phyloP scores from a whole-genome alignment of 805 yeast genomes.

The Kodamaea hsintzibuensis region DNA sequence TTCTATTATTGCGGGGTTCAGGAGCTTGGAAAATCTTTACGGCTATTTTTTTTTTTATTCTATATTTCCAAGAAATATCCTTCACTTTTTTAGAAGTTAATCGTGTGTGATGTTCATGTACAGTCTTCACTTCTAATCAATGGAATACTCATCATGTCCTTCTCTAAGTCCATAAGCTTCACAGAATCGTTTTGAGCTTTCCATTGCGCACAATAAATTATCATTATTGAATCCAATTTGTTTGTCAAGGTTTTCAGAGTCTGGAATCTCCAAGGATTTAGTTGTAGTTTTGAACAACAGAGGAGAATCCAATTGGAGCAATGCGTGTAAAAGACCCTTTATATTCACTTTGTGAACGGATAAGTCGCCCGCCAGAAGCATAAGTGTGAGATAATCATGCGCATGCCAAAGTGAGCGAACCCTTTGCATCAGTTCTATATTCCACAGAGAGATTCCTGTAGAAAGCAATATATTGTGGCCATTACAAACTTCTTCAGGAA shows the following conservation, averaged over 20 bases:
- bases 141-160: too few species aligned
- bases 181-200: conserved; percentile 14
- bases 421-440: conserved; percentile 3
- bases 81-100: too few species aligned
- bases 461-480: conserved; percentile 45
- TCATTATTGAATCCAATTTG: conserved; percentile 15
- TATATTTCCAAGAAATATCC: too few species aligned
- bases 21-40: too few species aligned
- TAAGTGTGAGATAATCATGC: conserved; percentile 20
- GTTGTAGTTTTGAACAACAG: not conserved
- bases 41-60: too few species aligned
- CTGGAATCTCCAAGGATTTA: not conserved
- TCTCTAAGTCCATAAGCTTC: conserved; percentile 11
- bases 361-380: conserved; percentile 20
- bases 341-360: conserved; percentile 21
- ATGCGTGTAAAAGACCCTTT: conserved; percentile 17
- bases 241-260: not conserved
- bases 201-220: conserved; percentile 17
- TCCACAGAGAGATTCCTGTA: conserved; percentile 47
- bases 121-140: too few species aligned
- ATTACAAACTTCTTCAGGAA: conserved; percentile 27
- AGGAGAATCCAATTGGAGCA: conserved; percentile 11
- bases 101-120: too few species aligned
- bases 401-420: conserved; percentile 12
- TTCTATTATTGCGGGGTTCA: too few species aligned